Percentiles rank a stretch among this genome's conserved stretches.
Conservation (phyloP, 192 early-diverging fungal genomes). For the Jimgerdemannia flammicorona region DNA sequence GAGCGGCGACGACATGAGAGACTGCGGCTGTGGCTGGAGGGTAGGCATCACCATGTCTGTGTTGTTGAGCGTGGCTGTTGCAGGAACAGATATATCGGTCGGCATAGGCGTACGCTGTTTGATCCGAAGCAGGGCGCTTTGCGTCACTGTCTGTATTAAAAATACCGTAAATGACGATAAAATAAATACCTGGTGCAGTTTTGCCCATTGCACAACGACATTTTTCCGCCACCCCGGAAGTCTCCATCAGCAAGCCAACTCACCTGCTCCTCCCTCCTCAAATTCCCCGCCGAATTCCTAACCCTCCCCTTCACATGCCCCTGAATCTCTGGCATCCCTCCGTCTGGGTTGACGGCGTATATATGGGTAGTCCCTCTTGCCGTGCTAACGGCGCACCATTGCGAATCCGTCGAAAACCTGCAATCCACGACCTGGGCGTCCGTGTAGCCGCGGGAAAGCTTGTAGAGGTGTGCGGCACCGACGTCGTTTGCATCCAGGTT, state of each 20-base stretch:
- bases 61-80: neutral
- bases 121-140: slow-evolving; percentile 30
- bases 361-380: slow-evolving; percentile 73
- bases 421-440: slow-evolving; percentile 68
- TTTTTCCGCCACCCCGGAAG: neutral
- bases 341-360: slow-evolving; percentile 63
- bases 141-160: slow-evolving; percentile 12
- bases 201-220: neutral
- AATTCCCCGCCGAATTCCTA: slow-evolving; percentile 19
- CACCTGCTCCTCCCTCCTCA: neutral
- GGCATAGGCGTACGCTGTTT: slow-evolving; percentile 39
- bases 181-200: neutral
- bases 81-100: slow-evolving; percentile 6
- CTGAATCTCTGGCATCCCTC: slow-evolving; percentile 50
- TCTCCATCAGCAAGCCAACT: neutral
- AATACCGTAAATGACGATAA: neutral
- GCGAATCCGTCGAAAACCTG: slow-evolving; percentile 64
- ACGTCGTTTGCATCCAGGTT: slow-evolving; percentile 17
- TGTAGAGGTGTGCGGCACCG: slow-evolving; percentile 55
- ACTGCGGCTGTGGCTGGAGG: neutral
- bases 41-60: neutral
- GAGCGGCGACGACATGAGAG: neutral
- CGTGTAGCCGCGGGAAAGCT: slow-evolving; percentile 76
- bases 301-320: slow-evolving; percentile 47
- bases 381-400: slow-evolving; percentile 72